phyloP scores from a whole-genome alignment of 2,329 filamentous ascomycete species.

The Beauveria rudraprayagi region DNA sequence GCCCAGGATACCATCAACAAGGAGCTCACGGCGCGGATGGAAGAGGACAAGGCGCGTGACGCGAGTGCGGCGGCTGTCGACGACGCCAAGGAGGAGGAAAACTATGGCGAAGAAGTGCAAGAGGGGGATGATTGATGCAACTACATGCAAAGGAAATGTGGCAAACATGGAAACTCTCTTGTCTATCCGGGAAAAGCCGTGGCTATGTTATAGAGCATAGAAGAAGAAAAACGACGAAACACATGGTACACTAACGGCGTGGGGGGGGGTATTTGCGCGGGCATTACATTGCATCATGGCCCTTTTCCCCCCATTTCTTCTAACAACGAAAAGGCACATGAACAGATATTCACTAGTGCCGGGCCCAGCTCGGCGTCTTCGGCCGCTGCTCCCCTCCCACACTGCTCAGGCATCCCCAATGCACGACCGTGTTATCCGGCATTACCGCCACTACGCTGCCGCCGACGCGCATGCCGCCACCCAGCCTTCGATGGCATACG shows the following conservation, averaged over 20 bases:
- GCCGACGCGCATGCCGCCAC: conserved; percentile 75
- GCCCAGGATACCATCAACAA: conserved; percentile 62
- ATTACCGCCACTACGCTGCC: conserved; percentile 86
- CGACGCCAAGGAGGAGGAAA: conserved; percentile 59
- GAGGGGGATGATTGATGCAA: conserved; percentile 45
- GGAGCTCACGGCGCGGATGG: conserved; percentile 67
- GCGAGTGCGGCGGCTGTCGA: conserved; percentile 30
- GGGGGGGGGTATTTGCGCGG: conserved; percentile 10
- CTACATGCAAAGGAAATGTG: not conserved
- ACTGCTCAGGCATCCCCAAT: conserved; percentile 66
- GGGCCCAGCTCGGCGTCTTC: conserved; percentile 28
- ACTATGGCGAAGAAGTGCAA: conserved; percentile 79
- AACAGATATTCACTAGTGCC: conserved; percentile 21
- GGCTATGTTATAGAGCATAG: not conserved
- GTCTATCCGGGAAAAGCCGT: not conserved
- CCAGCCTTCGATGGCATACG: conserved; percentile 88
- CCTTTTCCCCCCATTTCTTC: not conserved
- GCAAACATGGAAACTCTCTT: not conserved
- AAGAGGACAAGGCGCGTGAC: conserved; percentile 54
- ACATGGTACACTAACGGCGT: not conserved
- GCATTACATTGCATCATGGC: conserved; percentile 1
- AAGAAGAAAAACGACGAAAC: not conserved
- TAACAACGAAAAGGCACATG: not conserved
- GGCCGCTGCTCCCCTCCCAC: conserved; percentile 21
- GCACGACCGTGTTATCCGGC: conserved; percentile 73